These are phyloP conservation scores for Arthromyces matolae DNA, from an alignment of 768 basidiomycete genomes.

Conservation along the genomic window DNA sequence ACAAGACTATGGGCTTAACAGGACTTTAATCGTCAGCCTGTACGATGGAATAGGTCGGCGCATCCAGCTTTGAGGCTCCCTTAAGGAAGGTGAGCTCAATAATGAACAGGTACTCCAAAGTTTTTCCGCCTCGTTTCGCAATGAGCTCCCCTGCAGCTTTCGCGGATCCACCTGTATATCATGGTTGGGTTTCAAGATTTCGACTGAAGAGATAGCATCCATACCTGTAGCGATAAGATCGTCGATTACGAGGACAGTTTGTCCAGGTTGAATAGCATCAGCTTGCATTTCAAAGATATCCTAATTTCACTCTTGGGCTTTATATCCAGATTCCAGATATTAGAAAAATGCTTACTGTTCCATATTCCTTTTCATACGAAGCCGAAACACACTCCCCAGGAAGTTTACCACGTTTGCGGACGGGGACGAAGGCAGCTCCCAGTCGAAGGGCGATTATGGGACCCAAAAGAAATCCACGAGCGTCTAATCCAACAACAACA, in stretches of 20 bases:
- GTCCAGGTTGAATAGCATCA: constrained; percentile 76
- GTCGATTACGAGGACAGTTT: constrained; percentile 85
- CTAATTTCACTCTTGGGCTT: constrained; percentile 32
- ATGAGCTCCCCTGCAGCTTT: constrained; percentile 90
- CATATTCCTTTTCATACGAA: constrained; percentile 91
- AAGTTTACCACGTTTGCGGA: constrained; percentile 92
- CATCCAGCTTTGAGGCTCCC: constrained; percentile 74
- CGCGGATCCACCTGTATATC: constrained; percentile 78
- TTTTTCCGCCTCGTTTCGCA: constrained; percentile 74
- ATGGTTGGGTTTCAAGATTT: not conserved
- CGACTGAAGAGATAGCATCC: constrained; percentile 16
- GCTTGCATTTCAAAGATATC: constrained; percentile 96
- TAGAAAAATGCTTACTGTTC: constrained; percentile 48
- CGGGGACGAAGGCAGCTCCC: constrained; percentile 93
- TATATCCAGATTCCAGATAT: not conserved
- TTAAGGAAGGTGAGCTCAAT: constrained; percentile 78
- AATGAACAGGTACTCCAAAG: constrained; percentile 92
- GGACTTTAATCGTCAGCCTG: constrained; percentile 57
- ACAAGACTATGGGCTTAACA: constrained; percentile 60
- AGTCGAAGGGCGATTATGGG: constrained; percentile 88
- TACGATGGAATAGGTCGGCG: constrained; percentile 85
- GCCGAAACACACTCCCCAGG: constrained; percentile 78
- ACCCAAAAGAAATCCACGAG: constrained; percentile 92
- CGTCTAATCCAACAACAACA: constrained; percentile 92
- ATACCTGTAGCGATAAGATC: constrained; percentile 94